Base-by-base conservation (phyloP, 176 grass and related monocot genomes). In the Zoysia japonica region DNA sequence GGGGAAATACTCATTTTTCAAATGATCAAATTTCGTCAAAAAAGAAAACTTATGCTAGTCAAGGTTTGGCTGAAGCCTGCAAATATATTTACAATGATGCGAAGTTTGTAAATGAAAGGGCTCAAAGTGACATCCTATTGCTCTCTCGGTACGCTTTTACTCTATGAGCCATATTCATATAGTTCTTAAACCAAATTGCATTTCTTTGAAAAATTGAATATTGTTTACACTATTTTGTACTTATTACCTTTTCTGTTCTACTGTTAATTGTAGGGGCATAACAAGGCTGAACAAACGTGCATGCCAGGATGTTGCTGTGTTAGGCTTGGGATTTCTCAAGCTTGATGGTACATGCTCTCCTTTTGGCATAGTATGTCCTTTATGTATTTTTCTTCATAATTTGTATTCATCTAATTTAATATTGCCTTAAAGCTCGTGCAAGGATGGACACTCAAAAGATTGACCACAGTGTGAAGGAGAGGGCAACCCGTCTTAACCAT, bases 51-150 rank as follows among this genome's bases (percentile, higher is more conserved):
- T 86, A 93, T 50, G 14, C 67, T 47, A 87, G 59, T 80, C 87
- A 69, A 90, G 95, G 90, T 20, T 83, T 94, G 57, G 80, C 95
- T 45, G 86, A 90, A 89, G 95, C 88, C 85, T 94, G 83, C 84
- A 86, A 76, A 81, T 98, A 91, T 91, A 88, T 90, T 57, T 91
- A 94, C 67, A 98, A 98, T 43, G 95, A 98, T 87, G 95, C 95
- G 67, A 98, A 98, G 85, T 98, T 91, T 90, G 88, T 98, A 64
- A 98, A 98, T 86, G 90, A 98, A 87, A 91, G 95, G 75, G 95
- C 90, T 85, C 95, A 88, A 43, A 98, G 40, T 83, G 92, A 98
- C 13, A 98, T 94, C 68, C 85, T 89, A 37, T 91, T 98, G 76
- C 89, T 98, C 84, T 94, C 95, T 85, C 85, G 92, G 95, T 98